Percentiles rank a stretch among this genome's conserved stretches.
phyloP scores from a whole-genome alignment of 2,329 filamentous ascomycete species.

The Alternaria postmessia region DNA sequence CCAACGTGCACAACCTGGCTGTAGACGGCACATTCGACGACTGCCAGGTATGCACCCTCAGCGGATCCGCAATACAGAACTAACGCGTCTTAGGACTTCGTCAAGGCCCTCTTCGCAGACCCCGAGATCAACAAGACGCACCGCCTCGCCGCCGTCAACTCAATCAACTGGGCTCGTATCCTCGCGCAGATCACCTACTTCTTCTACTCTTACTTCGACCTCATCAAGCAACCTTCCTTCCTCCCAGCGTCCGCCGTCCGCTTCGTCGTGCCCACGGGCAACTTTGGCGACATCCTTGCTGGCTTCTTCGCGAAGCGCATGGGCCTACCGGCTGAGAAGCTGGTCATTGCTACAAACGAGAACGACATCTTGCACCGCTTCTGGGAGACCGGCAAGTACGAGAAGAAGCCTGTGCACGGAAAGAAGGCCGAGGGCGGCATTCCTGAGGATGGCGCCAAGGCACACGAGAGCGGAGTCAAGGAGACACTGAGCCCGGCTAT shows the following conservation, averaged over 20 bases:
- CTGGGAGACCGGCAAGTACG: slow-evolving; percentile 88
- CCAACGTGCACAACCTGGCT: slow-evolving; percentile 90
- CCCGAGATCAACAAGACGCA: slow-evolving; percentile 81
- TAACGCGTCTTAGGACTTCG: slow-evolving; percentile 72
- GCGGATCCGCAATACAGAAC: neutral
- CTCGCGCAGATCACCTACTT: slow-evolving; percentile 98
- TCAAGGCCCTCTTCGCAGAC: slow-evolving; percentile 92
- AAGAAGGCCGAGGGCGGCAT: slow-evolving; percentile 64
- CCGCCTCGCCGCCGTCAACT: slow-evolving; percentile 92
- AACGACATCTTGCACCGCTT: slow-evolving; percentile 98
- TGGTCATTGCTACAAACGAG: slow-evolving; percentile 93
- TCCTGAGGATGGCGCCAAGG: slow-evolving; percentile 65
- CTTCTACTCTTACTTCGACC: slow-evolving; percentile 90
- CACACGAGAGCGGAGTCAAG: slow-evolving; percentile 77
- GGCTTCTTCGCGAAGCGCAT: slow-evolving; percentile 92
- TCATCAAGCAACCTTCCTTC: slow-evolving; percentile 69
- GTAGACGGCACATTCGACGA: slow-evolving; percentile 94
- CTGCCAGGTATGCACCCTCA: slow-evolving; percentile 71
- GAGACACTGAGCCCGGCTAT: slow-evolving; percentile 95
- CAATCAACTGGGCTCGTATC: slow-evolving; percentile 95
- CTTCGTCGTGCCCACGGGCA: slow-evolving; percentile 92
- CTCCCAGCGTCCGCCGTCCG: slow-evolving; percentile 71
- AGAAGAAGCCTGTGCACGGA: slow-evolving; percentile 76
- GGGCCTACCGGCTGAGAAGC: slow-evolving; percentile 86
- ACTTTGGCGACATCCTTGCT: slow-evolving; percentile 94